These are phyloP conservation scores for Eucalyptus coolabah DNA, from an alignment of 345 rosid species.

Conservation along the genomic window DNA sequence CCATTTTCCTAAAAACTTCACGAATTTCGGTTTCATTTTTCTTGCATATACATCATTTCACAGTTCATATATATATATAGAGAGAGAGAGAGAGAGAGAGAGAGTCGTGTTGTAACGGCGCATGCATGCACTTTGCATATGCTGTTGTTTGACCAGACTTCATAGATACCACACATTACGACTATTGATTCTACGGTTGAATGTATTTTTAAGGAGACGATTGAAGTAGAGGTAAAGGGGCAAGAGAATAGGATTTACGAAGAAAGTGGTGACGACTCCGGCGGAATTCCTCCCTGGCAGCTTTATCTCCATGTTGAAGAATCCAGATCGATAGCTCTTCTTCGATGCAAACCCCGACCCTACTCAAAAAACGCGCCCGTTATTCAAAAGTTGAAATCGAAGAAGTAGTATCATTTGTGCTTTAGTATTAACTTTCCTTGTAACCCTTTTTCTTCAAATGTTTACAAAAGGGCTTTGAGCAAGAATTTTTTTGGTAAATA, in stretches of 20 bases:
- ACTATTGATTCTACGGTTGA: not conserved
- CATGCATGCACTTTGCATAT: not conserved
- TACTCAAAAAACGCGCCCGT: not conserved
- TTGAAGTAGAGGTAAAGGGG: not conserved
- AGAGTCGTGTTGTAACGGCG: not conserved
- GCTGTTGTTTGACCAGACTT: not conserved
- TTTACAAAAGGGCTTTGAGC: not conserved
- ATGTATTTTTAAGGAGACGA: not conserved
- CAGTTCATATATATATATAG: not conserved
- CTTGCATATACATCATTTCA: not conserved
- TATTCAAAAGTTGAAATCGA: not conserved
- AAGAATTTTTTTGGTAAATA: not conserved
- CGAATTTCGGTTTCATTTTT: not conserved
- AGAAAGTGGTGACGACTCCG: not conserved
- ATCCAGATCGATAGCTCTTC: not conserved
- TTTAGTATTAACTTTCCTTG: not conserved
- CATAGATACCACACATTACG: not conserved
- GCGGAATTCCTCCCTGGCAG: not conserved
- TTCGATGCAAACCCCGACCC: not conserved
- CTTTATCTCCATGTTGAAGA: not conserved
- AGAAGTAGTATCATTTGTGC: not conserved
- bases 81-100: too few relatives aligned
- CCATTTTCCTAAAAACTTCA: not conserved
- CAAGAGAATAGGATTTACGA: not conserved
- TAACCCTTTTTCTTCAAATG: not conserved